Evolutionary conservation across 2,329 filamentous ascomycete genomes (phyloP).

Genomic region (Penicillium verrucosum): DNA sequence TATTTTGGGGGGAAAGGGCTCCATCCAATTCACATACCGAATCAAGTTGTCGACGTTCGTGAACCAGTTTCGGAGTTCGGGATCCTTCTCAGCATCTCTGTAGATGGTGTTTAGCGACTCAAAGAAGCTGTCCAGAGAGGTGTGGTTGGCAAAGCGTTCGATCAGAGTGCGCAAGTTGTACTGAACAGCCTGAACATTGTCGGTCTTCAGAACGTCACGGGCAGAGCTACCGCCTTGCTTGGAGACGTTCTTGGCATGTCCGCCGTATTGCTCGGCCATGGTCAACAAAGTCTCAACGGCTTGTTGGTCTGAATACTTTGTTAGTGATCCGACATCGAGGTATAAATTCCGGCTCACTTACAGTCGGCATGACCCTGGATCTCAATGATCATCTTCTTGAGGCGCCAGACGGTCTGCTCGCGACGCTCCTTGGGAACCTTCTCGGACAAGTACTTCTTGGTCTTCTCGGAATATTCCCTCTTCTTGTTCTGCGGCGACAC

Average conservation of each 20-base stretch:
- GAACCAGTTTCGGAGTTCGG: slow-evolving; percentile 89
- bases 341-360: slow-evolving; percentile 37
- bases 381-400: slow-evolving; percentile 98
- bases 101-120: slow-evolving; percentile 83
- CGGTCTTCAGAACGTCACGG: slow-evolving; percentile 66
- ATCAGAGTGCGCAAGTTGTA: slow-evolving; percentile 78
- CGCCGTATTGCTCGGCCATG: slow-evolving; percentile 79
- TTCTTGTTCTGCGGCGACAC: slow-evolving; percentile 48
- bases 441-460: slow-evolving; percentile 72
- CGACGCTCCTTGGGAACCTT: slow-evolving; percentile 93
- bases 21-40: slow-evolving; percentile 37
- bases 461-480: slow-evolving; percentile 41
- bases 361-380: slow-evolving; percentile 93
- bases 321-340: neutral
- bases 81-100: slow-evolving; percentile 77
- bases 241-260: slow-evolving; percentile 65
- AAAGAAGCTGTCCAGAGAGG: slow-evolving; percentile 82
- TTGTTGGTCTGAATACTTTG: slow-evolving; percentile 59
- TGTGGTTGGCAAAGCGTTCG: slow-evolving; percentile 93
- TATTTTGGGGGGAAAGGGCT: neutral
- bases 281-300: slow-evolving; percentile 85
- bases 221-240: slow-evolving; percentile 65
- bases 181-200: slow-evolving; percentile 68
- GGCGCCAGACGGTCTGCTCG: slow-evolving; percentile 83
- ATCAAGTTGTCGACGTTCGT: slow-evolving; percentile 72